phyloP scores from a whole-genome alignment of 805 yeast species.

The Wickerhamomyces silvicola region DNA sequence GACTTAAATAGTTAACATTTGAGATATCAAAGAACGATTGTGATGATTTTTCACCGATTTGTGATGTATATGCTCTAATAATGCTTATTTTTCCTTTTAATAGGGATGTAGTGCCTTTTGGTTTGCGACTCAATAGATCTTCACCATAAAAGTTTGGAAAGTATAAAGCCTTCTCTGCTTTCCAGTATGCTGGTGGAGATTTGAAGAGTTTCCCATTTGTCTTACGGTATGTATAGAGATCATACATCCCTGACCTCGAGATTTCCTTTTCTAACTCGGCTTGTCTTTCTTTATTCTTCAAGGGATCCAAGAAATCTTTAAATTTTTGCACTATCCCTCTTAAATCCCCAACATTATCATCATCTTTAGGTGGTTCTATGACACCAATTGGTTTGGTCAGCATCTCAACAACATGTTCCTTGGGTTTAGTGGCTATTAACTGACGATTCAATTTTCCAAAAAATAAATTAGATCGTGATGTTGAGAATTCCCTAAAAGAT shows the following conservation, averaged over 20 bases:
- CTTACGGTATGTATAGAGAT: conserved; percentile 55
- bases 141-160: conserved; percentile 75
- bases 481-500: conserved; percentile 7
- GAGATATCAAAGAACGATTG: conserved; percentile 49
- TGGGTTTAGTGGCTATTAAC: conserved; percentile 30
- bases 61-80: conserved; percentile 58
- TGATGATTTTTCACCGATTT: conserved; percentile 64
- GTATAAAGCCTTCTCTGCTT: conserved; percentile 61
- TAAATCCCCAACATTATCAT: conserved; percentile 36
- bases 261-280: conserved; percentile 56
- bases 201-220: conserved; percentile 81
- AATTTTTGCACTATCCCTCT: conserved; percentile 31
- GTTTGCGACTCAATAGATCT: conserved; percentile 34
- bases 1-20: conserved; percentile 34
- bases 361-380: conserved; percentile 28
- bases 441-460: conserved; percentile 29
- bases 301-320: conserved; percentile 42
- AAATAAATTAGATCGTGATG: conserved; percentile 8
- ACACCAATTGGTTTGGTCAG: conserved; percentile 45
- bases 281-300: conserved; percentile 40
- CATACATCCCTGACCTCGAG: conserved; percentile 62
- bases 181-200: conserved; percentile 78
- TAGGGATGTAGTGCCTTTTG: conserved; percentile 27
- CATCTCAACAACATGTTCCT: conserved; percentile 26
- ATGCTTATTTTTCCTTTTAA: conserved; percentile 51